Evolutionary conservation across 2,329 filamentous ascomycete species (phyloP), one percentile per base, ranked within the genome.

Genomic region (Sporothrix pallida): DNA sequence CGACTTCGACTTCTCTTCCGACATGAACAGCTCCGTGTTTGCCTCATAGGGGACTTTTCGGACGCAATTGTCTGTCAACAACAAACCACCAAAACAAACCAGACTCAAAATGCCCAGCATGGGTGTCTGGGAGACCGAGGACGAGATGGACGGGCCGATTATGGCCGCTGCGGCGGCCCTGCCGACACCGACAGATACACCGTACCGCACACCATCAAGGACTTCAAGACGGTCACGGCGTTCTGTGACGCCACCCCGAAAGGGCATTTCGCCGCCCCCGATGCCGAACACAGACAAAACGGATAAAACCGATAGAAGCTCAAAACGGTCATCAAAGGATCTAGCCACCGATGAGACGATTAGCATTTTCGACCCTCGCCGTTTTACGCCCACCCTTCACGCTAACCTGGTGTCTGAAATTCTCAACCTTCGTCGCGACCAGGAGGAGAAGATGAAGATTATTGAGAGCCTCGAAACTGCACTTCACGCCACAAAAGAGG

Each of bases 401-500:
- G 96, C 96, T 9, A 98, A 93, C 69, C 85, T 99, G 7, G 95
- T 99, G 0, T 95, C 95, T 0, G 96, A 99, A 81, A 99, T 99
- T 76, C 85, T 99, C 54, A 90, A 91, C 1, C 84, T 99, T 69
- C 90, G 95, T 26, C 88, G 96, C 74, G 96, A 99, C 76, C 89
- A 98, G 75, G 96, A 99, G 80, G 93, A 93, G 58, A 98, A 97
- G 82, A 88, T 91, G 62, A 93, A 90, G 78, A 88, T 94, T 71
- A 97, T 99, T 72, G 95, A 98, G 80, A 90, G 88, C 71, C 86
- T 99, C 17, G 96, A 99, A 82, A 85, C 87, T 1, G 90, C 87
- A 37, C 84, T 99, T 48, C 90, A 97, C 75, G 84, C 88, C 1
- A 87, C 90, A 0, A 90, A 90, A 72, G 87, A 89, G 73, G 94